These are phyloP conservation scores for Dactylellina cionopaga DNA, from an alignment of 2,329 filamentous ascomycete genomes.

Conservation along the genomic window DNA sequence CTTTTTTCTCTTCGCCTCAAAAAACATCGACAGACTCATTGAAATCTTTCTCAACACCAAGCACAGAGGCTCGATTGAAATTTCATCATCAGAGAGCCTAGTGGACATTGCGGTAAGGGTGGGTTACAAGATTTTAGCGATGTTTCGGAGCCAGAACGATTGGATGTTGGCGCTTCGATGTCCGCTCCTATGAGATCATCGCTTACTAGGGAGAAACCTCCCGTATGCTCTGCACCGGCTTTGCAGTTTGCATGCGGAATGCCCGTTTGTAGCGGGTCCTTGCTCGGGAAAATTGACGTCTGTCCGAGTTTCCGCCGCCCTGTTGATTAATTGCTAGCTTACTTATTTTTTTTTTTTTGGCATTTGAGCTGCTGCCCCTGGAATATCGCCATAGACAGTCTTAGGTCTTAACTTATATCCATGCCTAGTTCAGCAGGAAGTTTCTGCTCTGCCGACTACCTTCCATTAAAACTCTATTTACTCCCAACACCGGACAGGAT, in stretches of 20 bases:
- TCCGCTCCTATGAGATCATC: constrained; percentile 44
- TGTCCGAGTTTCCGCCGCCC: constrained; percentile 35
- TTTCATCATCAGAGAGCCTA: too few relatives aligned
- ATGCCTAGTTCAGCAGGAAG: neutral
- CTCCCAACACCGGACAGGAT: too few relatives aligned
- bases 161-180: constrained; percentile 22
- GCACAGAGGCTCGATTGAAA: constrained; percentile 17
- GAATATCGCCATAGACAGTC: neutral
- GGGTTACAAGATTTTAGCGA: constrained; percentile 50
- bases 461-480: neutral
- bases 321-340: neutral
- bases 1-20: constrained; percentile 42
- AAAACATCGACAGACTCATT: constrained; percentile 22
- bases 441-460: constrained; percentile 10
- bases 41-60: constrained; percentile 38
- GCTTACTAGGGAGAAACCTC: neutral
- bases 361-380: constrained; percentile 1
- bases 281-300: constrained; percentile 41
- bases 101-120: constrained; percentile 36
- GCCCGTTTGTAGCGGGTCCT: constrained; percentile 39
- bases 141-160: constrained; percentile 39
- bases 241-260: too few relatives aligned
- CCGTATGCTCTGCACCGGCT: too few relatives aligned
- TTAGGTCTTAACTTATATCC: neutral
- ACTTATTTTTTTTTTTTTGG: neutral